Conservation (phyloP, 2,329 filamentous ascomycete genomes). For the Trichophyton equinum region DNA sequence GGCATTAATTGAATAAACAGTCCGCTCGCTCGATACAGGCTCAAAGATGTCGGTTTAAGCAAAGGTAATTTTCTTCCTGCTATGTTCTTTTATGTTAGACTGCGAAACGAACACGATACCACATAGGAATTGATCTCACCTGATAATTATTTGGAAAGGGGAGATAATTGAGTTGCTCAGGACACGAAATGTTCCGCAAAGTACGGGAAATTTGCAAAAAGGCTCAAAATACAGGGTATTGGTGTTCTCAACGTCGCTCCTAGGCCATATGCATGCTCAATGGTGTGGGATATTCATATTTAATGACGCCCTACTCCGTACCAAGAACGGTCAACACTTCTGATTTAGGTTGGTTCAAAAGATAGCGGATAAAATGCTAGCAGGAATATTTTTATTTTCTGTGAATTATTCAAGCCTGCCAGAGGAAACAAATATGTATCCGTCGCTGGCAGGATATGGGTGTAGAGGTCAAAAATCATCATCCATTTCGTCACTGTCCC, state of each 20-base stretch:
- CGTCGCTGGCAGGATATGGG: neutral
- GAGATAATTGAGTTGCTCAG: no score
- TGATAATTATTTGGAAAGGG: no score
- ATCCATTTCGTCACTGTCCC: conserved; percentile 47
- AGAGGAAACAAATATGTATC: neutral
- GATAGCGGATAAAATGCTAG: no score
- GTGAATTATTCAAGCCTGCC: neutral
- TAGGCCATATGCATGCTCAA: no score
- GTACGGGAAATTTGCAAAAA: no score
- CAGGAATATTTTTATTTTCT: neutral
- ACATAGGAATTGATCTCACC: neutral
- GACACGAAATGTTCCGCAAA: no score
- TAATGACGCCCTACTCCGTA: no score
- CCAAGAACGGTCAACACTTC: no score
- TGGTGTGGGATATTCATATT: no score
- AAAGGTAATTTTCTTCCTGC: neutral
- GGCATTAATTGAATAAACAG: neutral
- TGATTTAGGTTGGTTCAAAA: no score
- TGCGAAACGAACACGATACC: neutral
- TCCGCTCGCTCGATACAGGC: neutral
- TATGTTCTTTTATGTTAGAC: neutral
- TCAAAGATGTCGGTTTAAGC: neutral
- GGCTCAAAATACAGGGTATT: no score
- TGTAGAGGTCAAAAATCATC: conserved; percentile 18
- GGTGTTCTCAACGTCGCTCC: no score